Evolutionary conservation across 108 stramenopile genomes (phyloP).

Genomic region (Pseudonitzschia pungens): DNA sequence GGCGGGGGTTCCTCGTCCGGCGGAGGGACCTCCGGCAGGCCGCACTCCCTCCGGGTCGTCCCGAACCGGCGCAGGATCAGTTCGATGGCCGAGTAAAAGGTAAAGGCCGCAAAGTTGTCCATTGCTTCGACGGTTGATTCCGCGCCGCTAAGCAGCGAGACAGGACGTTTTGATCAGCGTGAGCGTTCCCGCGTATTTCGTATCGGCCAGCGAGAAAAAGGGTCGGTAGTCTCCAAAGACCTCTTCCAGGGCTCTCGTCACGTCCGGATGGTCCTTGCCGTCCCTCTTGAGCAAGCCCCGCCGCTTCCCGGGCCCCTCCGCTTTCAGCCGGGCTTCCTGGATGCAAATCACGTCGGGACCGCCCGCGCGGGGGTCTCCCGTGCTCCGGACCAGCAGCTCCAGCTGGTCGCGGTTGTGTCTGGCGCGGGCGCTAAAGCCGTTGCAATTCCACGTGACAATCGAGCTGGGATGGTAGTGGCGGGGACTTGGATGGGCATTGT

Average conservation of each 20-base stretch:
- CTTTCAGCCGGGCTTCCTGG: conserved; percentile 41
- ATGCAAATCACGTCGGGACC: conserved; percentile 39
- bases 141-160: background rate
- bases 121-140: too few relatives aligned
- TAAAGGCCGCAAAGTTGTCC: conserved; percentile 23
- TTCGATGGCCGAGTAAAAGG: conserved; percentile 25
- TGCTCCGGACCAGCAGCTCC: conserved; percentile 17
- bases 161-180: conserved; percentile 19
- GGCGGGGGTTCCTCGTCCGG: background rate
- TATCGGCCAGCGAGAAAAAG: conserved; percentile 38
- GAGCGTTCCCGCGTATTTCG: conserved; percentile 40
- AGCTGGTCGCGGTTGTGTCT: conserved; percentile 15
- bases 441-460: conserved; percentile 27
- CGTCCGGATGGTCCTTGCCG: background rate
- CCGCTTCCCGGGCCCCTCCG: background rate
- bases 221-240: conserved; percentile 29
- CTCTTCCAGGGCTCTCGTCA: conserved; percentile 9
- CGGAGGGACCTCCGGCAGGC: background rate
- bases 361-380: background rate
- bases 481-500: too few relatives aligned
- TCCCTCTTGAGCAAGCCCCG: conserved; percentile 20
- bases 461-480: conserved; percentile 9
- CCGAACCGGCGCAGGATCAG: conserved; percentile 24
- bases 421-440: conserved; percentile 26
- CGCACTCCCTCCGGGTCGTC: conserved; percentile 18